Percentiles rank a stretch among this genome's conserved stretches.
Conservation (phyloP, 805 yeast genomes). For the Aciculoconidium aculeatum region DNA sequence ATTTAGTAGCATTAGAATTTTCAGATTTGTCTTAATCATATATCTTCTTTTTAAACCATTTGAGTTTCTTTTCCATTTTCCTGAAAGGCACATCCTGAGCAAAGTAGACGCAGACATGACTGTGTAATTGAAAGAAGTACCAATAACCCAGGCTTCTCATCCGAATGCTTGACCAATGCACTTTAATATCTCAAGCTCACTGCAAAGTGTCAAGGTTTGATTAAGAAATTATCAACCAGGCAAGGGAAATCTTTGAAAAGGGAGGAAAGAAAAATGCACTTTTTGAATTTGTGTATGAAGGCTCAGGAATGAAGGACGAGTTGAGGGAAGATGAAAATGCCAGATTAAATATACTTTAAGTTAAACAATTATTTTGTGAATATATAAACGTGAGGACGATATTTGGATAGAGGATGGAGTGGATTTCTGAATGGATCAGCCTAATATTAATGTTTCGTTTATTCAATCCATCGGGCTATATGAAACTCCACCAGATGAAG, state of each 20-base stretch:
- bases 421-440: too few species aligned
- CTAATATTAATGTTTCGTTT: constrained; percentile 19
- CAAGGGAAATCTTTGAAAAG: constrained; percentile 9
- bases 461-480: constrained; percentile 30
- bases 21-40: too few species aligned
- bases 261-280: constrained; percentile 11
- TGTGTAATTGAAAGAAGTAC: constrained; percentile 4
- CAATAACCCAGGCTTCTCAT: too few species aligned
- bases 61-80: too few species aligned
- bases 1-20: too few species aligned
- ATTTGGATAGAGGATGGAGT: too few species aligned
- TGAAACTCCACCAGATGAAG: constrained; percentile 18
- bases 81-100: too few species aligned
- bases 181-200: constrained; percentile 8
- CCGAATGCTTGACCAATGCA: neutral
- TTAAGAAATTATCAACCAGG: constrained; percentile 20
- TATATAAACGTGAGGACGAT: constrained; percentile 21
- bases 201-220: constrained; percentile 8
- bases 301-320: constrained; percentile 27
- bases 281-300: constrained; percentile 20
- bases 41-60: too few species aligned
- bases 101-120: too few species aligned
- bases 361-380: constrained; percentile 29
- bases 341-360: constrained; percentile 35
- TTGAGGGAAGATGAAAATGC: constrained; percentile 22